These are phyloP conservation scores for Lachnellula occidentalis DNA, from an alignment of 2,329 filamentous ascomycete species.

Conservation along the genomic window DNA sequence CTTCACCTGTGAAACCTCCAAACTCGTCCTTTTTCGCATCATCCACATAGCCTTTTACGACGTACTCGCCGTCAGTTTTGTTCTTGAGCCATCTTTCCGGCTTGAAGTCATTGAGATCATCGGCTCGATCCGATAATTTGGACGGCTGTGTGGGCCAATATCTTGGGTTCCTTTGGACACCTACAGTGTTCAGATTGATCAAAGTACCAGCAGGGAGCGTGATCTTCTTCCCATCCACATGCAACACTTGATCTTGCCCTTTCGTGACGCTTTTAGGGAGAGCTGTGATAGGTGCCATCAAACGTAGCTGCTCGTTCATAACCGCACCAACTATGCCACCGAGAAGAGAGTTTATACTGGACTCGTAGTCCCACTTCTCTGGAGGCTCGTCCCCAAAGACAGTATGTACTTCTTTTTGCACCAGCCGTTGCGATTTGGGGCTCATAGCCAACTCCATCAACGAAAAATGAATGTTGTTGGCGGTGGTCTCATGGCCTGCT, in stretches of 20 bases:
- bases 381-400: conserved; percentile 56
- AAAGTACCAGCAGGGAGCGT: conserved; percentile 51
- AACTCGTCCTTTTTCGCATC: conserved; percentile 46
- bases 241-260: conserved; percentile 49
- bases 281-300: conserved; percentile 64
- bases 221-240: conserved; percentile 51
- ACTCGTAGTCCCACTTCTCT: conserved; percentile 65
- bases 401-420: conserved; percentile 65
- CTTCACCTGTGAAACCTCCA: conserved; percentile 53
- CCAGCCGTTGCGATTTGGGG: conserved; percentile 53
- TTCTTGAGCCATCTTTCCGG: conserved; percentile 65
- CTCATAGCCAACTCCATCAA: conserved; percentile 63
- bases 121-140: conserved; percentile 35
- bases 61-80: conserved; percentile 20
- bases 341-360: conserved; percentile 58
- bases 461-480: conserved; percentile 68
- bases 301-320: conserved; percentile 70
- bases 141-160: conserved; percentile 54
- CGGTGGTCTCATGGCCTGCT: conserved; percentile 77
- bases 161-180: conserved; percentile 61
- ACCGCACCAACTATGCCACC: conserved; percentile 66
- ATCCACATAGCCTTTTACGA: conserved; percentile 9
- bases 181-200: conserved; percentile 51
- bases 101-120: conserved; percentile 62
- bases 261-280: conserved; percentile 62